phyloP scores from a whole-genome alignment of 129 eudicot genomes.

The Centaurea solstitialis region DNA sequence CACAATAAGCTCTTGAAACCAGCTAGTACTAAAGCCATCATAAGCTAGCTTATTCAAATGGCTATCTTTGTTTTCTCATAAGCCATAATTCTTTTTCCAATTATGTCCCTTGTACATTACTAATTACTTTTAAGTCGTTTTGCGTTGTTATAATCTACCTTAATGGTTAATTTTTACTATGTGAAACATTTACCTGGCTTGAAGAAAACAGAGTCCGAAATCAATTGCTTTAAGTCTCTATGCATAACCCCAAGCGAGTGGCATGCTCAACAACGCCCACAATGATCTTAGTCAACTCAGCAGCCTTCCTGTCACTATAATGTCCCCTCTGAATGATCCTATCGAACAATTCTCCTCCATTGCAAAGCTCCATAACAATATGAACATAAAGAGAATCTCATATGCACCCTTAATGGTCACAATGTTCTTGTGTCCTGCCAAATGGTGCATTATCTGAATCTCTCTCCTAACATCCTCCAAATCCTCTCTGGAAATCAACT shows the following conservation, averaged over 20 bases:
- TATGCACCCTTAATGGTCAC: slow-evolving; percentile 94
- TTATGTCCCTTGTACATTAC: too few species aligned
- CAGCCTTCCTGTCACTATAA: slow-evolving; percentile 88
- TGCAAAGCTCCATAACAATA: slow-evolving; percentile 93
- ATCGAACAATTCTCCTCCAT: slow-evolving; percentile 89
- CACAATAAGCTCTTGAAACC: background rate
- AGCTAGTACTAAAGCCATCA: background rate
- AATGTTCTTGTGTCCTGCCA: slow-evolving; percentile 87
- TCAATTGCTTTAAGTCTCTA: slow-evolving; percentile 93
- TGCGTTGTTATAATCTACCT: too few species aligned
- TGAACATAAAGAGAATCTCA: slow-evolving; percentile 86
- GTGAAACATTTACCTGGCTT: slow-evolving; percentile 66
- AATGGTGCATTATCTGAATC: slow-evolving; percentile 99
- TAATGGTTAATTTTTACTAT: too few species aligned
- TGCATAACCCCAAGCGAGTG: slow-evolving; percentile 96
- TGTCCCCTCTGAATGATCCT: slow-evolving; percentile 92
- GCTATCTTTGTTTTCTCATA: too few species aligned
- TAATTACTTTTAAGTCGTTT: too few species aligned
- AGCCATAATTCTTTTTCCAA: too few species aligned
- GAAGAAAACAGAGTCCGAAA: slow-evolving; percentile 87
- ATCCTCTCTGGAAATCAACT: slow-evolving; percentile 85
- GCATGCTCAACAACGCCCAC: slow-evolving; percentile 87
- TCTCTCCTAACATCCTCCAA: slow-evolving; percentile 93
- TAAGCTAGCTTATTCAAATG: too few species aligned
- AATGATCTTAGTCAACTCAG: slow-evolving; percentile 78